phyloP scores from a whole-genome alignment of 78 protist genomes.

The Diacronema lutheri region DNA sequence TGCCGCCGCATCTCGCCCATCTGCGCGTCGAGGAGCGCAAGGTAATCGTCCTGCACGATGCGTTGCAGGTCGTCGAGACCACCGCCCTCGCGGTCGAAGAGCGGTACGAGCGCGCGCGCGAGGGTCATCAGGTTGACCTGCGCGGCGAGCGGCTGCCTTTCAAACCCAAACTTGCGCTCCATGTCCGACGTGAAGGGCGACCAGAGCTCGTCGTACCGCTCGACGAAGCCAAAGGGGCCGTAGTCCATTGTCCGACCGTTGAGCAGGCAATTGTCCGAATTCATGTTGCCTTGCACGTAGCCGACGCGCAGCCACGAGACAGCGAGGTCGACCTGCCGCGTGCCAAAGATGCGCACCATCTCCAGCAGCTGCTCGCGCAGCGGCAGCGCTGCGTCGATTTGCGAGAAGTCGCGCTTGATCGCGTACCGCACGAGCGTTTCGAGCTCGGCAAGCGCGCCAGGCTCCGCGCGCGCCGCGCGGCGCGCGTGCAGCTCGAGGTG shows the following conservation, averaged over 20 bases:
- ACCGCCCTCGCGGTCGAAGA: neutral
- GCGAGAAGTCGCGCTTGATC: constrained; percentile 16
- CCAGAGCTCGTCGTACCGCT: constrained; percentile 3
- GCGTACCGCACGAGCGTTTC: neutral
- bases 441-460: neutral
- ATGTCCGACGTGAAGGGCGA: constrained; percentile 7
- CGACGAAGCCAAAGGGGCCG: constrained; percentile 19
- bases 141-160: constrained; percentile 17
- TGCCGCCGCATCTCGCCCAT: neutral
- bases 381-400: neutral
- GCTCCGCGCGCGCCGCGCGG: neutral
- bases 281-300: constrained; percentile 32
- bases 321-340: constrained; percentile 16
- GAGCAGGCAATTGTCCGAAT: constrained; percentile 16
- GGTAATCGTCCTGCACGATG: neutral
- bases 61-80: neutral
- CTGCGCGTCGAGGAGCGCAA: too few species aligned
- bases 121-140: constrained; percentile 20
- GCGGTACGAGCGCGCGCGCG: neutral
- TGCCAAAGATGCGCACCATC: neutral
- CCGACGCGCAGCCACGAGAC: constrained; percentile 43
- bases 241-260: constrained; percentile 25
- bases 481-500: constrained; percentile 38
- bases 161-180: constrained; percentile 29
- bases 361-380: neutral